Evolutionary conservation across 768 basidiomycete genomes (phyloP).

Genomic region (Lactarius sanguifluus): DNA sequence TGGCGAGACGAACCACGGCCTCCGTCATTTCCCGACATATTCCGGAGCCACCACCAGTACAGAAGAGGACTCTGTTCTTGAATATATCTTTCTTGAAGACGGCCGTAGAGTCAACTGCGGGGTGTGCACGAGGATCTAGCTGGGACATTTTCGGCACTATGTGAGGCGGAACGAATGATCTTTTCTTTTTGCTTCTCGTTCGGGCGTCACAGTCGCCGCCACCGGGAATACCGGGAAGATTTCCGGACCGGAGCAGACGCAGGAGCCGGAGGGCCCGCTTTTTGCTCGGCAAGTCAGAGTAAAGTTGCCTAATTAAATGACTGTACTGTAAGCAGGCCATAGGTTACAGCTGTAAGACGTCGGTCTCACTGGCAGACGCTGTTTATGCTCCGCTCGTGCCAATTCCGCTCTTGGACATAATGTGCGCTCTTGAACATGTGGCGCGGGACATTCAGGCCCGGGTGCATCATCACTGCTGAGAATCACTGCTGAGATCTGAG

Average conservation of each 20-base stretch:
- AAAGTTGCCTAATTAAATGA: too few relatives aligned
- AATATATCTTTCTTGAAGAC: constrained; percentile 82
- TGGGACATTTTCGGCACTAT: constrained; percentile 40
- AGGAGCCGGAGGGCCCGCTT: background rate
- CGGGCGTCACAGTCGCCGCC: background rate
- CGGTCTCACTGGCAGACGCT: background rate
- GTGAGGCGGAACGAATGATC: background rate
- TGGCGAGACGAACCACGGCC: constrained; percentile 57
- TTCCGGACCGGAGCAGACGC: background rate
- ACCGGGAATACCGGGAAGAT: background rate
- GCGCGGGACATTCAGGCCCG: background rate
- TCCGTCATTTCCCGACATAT: constrained; percentile 91
- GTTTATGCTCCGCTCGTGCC: background rate
- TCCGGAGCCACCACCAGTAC: constrained; percentile 90
- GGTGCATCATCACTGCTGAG: background rate
- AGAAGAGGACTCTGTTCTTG: constrained; percentile 87
- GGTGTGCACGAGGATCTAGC: constrained; percentile 40
- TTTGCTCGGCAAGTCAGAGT: too few relatives aligned
- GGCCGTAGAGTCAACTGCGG: constrained; percentile 52
- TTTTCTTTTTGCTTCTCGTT: background rate
- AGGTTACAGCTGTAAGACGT: background rate
- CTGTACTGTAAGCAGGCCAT: background rate
- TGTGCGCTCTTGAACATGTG: background rate
- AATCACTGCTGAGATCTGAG: background rate
- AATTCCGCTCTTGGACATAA: too few relatives aligned